Percentiles rank a stretch among this genome's conserved stretches.
phyloP scores from a whole-genome alignment of 768 basidiomycete species.

The Boletellus sp. region DNA sequence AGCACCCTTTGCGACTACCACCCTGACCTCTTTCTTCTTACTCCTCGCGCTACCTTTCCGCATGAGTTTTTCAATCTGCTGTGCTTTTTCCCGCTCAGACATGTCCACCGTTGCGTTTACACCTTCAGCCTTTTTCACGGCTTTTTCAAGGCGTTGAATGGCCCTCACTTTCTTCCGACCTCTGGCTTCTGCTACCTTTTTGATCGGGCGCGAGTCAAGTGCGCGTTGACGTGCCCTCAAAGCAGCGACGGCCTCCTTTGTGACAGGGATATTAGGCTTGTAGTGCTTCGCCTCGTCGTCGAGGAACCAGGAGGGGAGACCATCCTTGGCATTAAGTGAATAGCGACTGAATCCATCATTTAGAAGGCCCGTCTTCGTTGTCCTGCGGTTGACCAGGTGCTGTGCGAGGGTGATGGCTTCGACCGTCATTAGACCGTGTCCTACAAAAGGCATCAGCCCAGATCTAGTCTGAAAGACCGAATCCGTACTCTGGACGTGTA shows the following conservation, averaged over 20 bases:
- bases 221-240: constrained; percentile 89
- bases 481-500: constrained; percentile 61
- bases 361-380: constrained; percentile 81
- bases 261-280: constrained; percentile 93
- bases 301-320: constrained; percentile 91
- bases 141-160: constrained; percentile 79
- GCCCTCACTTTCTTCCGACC: constrained; percentile 94
- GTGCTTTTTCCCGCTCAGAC: constrained; percentile 93
- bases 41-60: constrained; percentile 68
- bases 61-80: constrained; percentile 91
- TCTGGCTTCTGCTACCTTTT: constrained; percentile 98
- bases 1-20: constrained; percentile 89
- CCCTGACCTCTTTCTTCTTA: constrained; percentile 73
- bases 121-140: constrained; percentile 94
- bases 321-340: constrained; percentile 88
- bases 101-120: constrained; percentile 85
- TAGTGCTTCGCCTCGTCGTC: constrained; percentile 94
- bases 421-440: constrained; percentile 76
- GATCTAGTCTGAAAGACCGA: neutral
- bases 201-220: constrained; percentile 94
- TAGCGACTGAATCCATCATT: constrained; percentile 96
- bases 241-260: constrained; percentile 87
- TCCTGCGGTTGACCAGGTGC: constrained; percentile 85
- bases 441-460: constrained; percentile 37
- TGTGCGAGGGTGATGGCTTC: constrained; percentile 93